Evolutionary conservation across 176 grass and related monocot genomes (phyloP).

Genomic region (Carex littledalei): DNA sequence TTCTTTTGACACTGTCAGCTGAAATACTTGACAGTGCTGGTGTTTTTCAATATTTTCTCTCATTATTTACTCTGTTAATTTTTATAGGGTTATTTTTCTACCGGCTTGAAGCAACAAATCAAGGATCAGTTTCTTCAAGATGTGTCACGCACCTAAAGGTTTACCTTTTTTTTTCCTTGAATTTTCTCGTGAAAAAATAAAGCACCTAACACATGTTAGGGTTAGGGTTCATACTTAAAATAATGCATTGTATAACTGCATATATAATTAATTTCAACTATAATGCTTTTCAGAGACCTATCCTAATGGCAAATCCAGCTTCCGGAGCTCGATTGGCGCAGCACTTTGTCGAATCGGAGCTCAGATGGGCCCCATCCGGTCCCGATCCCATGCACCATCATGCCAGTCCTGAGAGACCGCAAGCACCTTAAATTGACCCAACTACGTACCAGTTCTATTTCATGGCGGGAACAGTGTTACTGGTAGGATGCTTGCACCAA

Average conservation of each 20-base stretch:
- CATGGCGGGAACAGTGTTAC: not conserved
- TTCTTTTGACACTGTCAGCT: not conserved
- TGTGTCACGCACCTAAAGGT: not conserved
- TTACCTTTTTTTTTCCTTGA: not conserved
- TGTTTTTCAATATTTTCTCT: too few relatives aligned
- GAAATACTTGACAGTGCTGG: too few relatives aligned
- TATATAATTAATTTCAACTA: not conserved
- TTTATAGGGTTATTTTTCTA: not conserved
- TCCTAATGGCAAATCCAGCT: not conserved
- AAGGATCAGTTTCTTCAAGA: not conserved
- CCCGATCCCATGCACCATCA: constrained; percentile 31
- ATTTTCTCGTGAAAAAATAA: not conserved
- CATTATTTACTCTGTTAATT: not conserved
- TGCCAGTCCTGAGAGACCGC: constrained; percentile 13
- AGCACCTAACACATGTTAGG: too few relatives aligned
- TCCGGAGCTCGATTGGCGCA: not conserved
- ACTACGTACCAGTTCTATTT: not conserved
- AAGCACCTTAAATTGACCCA: constrained; percentile 5
- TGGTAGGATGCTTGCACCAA: not conserved
- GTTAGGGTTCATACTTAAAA: not conserved
- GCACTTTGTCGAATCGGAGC: not conserved
- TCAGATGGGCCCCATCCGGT: constrained; percentile 22
- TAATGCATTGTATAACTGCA: not conserved
- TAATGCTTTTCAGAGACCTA: not conserved
- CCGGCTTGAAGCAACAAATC: not conserved